Base-by-base conservation (phyloP, 495 filamentous ascomycete species). In the Aspergillus nanangensis region DNA sequence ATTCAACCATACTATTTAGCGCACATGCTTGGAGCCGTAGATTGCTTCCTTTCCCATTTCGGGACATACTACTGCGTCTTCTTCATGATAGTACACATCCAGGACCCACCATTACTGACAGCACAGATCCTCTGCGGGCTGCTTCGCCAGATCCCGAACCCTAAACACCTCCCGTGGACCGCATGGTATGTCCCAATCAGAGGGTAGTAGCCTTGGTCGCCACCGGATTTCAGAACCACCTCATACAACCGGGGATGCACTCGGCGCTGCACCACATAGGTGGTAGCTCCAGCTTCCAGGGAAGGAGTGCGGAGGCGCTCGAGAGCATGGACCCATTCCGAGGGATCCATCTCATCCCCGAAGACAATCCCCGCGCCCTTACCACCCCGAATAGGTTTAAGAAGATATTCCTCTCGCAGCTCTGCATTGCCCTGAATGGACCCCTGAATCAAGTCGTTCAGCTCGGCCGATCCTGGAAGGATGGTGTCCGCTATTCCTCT, bases 331-430 rank as follows among this genome's bases (percentile, higher is more conserved):
- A 53, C 11, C 69, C 69, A 73, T 11, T 52, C 40, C 0, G 36
- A 38, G 8, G 52, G 25, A 23, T 29, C 41, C 11, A 74, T 21
- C 15, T 71, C 53, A 20, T 65, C 61, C 2, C 71, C 70, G 47
- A 75, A 66, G 0, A 70, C 14, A 19, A 75, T 75, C 0, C 70
- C 71, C 7, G 60, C 66, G 0, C 71, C 69, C 25, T 65, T 63
- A 0, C 67, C 71, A 4, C 60, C 48, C 21, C 63, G 50, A 25
- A 61, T 65, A 0, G 64, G 66, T 35, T 75, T 75, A 4, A 74
- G 42, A 8, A 73, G 27, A 40, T 60, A 74, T 7, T 60, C 45
- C 10, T 68, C 32, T 24, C 63, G 55, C 34, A 57, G 8, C 18
- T 23, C 21, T 8, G 18, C 34, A 21, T 27, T n/a, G 3, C n/a